Conservation (phyloP, 164 flowering plant species). For the Annona cherimola region DNA sequence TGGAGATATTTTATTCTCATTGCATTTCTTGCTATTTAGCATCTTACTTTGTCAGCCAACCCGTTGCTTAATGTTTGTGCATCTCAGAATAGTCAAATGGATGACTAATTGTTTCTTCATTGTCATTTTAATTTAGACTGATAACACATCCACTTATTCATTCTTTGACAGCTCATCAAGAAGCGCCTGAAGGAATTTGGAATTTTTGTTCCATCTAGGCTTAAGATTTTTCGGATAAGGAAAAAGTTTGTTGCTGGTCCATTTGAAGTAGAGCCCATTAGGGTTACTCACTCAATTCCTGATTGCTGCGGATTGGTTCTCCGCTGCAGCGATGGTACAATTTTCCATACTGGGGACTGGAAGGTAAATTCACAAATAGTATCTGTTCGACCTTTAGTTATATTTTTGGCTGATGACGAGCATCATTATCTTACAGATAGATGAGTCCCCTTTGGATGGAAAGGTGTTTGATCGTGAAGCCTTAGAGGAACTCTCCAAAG, state of each 20-base stretch:
- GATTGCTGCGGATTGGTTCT: slow-evolving; percentile 97
- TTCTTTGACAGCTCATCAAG: slow-evolving; percentile 67
- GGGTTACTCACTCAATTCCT: slow-evolving; percentile 98
- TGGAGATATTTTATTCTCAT: not conserved
- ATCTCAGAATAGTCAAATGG: not conserved
- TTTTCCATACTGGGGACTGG: slow-evolving; percentile 99
- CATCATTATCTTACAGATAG: slow-evolving; percentile 56
- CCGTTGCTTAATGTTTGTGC: not conserved
- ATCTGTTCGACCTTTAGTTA: not conserved
- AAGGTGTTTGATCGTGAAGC: slow-evolving; percentile 84
- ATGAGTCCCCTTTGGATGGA: slow-evolving; percentile 95
- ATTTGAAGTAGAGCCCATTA: slow-evolving; percentile 90
- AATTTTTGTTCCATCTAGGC: slow-evolving; percentile 85
- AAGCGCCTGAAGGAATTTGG: slow-evolving; percentile 94
- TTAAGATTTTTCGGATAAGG: slow-evolving; percentile 63
- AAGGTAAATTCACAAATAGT: slow-evolving; percentile 44
- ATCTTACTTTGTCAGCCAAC: not conserved
- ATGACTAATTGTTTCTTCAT: not conserved
- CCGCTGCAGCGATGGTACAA: slow-evolving; percentile 93
- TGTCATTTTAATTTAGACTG: not conserved
- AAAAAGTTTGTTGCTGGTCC: slow-evolving; percentile 87
- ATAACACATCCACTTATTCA: slow-evolving; percentile 10
- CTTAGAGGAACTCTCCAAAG: slow-evolving; percentile 88
- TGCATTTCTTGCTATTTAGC: not conserved
- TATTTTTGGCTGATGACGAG: not conserved